Evolutionary conservation across 176 grass and related monocot species (phyloP).

Genomic region (Musa schizocarpa): DNA sequence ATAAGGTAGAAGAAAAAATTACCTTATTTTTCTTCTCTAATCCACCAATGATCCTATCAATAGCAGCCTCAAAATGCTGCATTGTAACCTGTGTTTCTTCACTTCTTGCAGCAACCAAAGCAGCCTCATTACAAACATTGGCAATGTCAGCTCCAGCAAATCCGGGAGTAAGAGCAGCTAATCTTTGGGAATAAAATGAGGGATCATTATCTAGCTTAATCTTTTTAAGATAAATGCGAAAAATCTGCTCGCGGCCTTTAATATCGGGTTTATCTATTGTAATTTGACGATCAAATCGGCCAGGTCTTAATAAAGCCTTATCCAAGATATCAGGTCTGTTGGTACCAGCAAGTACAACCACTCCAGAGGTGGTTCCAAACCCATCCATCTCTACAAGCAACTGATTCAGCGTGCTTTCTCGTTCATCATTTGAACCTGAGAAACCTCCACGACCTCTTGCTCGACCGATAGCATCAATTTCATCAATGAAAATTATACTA

Average conservation of each 20-base stretch:
- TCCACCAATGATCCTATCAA: constrained; percentile 86
- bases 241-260: constrained; percentile 87
- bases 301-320: constrained; percentile 87
- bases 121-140: constrained; percentile 90
- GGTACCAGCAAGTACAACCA: constrained; percentile 89
- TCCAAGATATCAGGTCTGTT: constrained; percentile 92
- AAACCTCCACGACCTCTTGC: constrained; percentile 66
- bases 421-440: constrained; percentile 50
- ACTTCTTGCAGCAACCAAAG: constrained; percentile 67
- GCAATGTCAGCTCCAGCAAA: constrained; percentile 96
- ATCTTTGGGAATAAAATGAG: constrained; percentile 86
- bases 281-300: constrained; percentile 93
- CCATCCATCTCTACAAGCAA: constrained; percentile 98
- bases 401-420: constrained; percentile 91
- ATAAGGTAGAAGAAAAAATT: background rate
- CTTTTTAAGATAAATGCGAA: constrained; percentile 78
- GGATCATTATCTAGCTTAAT: constrained; percentile 75
- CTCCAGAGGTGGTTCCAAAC: constrained; percentile 74
- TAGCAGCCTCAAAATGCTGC: constrained; percentile 78
- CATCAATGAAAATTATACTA: constrained; percentile 92
- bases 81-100: constrained; percentile 56
- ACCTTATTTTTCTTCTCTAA: constrained; percentile 98
- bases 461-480: constrained; percentile 93
- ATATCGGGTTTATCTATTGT: constrained; percentile 84
- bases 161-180: constrained; percentile 85